phyloP scores from a whole-genome alignment of 805 yeast species.

The Candida awuae region DNA sequence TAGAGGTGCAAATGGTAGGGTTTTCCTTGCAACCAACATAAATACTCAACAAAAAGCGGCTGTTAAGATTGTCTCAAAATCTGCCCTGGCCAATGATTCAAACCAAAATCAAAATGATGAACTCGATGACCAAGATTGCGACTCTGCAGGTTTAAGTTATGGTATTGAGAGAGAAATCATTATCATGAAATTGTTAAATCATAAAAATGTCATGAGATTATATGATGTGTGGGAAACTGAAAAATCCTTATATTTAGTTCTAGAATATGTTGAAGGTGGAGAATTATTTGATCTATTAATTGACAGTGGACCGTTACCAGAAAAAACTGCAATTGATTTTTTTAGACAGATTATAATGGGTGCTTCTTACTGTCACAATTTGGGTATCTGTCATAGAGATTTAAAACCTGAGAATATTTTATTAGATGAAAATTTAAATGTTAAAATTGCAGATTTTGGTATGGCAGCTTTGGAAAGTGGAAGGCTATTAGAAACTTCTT shows the following conservation, averaged over 20 bases:
- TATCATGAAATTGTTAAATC: slow-evolving; percentile 73
- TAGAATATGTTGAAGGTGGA: slow-evolving; percentile 97
- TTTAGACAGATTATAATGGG: slow-evolving; percentile 69
- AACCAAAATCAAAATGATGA: slow-evolving; percentile 1
- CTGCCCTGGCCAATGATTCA: slow-evolving; percentile 37
- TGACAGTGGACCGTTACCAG: slow-evolving; percentile 81
- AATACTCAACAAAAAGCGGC: slow-evolving; percentile 88
- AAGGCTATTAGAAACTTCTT: slow-evolving; percentile 80
- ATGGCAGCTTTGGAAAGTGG: slow-evolving; percentile 94
- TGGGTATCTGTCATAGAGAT: slow-evolving; percentile 70
- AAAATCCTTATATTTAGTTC: slow-evolving; percentile 71
- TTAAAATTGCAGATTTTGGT: slow-evolving; percentile 96
- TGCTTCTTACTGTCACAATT: slow-evolving; percentile 54
- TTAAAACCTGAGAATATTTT: slow-evolving; percentile 73
- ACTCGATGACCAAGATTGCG: slow-evolving; percentile 34
- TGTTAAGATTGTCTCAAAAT: slow-evolving; percentile 89
- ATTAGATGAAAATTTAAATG: slow-evolving; percentile 75
- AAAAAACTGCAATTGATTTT: slow-evolving; percentile 81
- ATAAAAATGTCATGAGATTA: slow-evolving; percentile 68
- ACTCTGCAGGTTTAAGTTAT: slow-evolving; percentile 56
- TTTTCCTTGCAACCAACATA: slow-evolving; percentile 80
- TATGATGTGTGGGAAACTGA: slow-evolving; percentile 87
- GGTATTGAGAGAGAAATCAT: slow-evolving; percentile 85
- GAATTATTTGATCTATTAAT: slow-evolving; percentile 89
- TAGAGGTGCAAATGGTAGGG: slow-evolving; percentile 95